Evolutionary conservation across 2,329 filamentous ascomycete genomes (phyloP).

Genomic region (Huntiella savannae): DNA sequence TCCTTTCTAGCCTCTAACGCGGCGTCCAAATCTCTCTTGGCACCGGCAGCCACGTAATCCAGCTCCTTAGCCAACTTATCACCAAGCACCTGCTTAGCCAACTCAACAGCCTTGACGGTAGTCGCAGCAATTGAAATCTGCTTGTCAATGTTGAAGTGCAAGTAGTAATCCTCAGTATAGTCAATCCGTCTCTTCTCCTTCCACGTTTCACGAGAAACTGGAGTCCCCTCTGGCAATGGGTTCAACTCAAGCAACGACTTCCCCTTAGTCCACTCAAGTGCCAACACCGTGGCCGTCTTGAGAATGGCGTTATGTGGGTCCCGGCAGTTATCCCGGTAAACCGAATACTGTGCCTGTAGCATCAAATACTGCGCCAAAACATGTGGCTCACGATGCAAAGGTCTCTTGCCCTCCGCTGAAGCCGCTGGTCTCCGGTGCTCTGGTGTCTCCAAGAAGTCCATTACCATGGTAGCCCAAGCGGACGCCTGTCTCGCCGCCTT

Average conservation of each 20-base stretch:
- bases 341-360: conserved; percentile 23
- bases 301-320: conserved; percentile 20
- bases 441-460: conserved; percentile 29
- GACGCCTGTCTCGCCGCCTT: conserved; percentile 24
- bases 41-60: conserved; percentile 20
- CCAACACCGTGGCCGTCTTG: conserved; percentile 21
- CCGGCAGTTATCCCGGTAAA: conserved; percentile 17
- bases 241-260: conserved; percentile 21
- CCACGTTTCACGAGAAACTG: background rate
- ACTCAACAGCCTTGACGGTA: conserved; percentile 25
- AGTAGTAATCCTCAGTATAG: conserved; percentile 18
- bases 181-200: conserved; percentile 15
- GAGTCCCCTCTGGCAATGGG: conserved; percentile 10
- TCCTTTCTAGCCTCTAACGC: conserved; percentile 14
- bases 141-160: conserved; percentile 20
- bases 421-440: conserved; percentile 18
- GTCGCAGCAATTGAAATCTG: conserved; percentile 18
- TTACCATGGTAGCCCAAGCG: conserved; percentile 26
- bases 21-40: conserved; percentile 21
- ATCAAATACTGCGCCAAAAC: conserved; percentile 24
- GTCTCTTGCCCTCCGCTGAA: conserved; percentile 13
- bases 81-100: conserved; percentile 25
- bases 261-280: conserved; percentile 23
- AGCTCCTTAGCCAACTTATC: conserved; percentile 21
- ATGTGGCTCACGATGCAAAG: conserved; percentile 24